Percentiles rank a stretch among this genome's conserved stretches.
phyloP scores from a whole-genome alignment of 257 asterid genomes.

The Petrea volubilis region DNA sequence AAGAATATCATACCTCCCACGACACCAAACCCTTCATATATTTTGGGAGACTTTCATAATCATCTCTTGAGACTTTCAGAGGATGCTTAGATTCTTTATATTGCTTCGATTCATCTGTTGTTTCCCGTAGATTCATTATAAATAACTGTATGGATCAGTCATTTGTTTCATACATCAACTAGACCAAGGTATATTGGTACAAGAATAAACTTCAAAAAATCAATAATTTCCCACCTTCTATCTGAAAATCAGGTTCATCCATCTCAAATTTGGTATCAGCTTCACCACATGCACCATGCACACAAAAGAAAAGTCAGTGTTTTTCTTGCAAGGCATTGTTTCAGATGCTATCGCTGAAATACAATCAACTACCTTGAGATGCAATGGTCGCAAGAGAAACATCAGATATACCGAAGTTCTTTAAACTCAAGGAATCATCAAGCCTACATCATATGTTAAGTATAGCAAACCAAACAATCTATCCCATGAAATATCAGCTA shows the following conservation, averaged over 20 bases:
- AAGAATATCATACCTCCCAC: conserved; percentile 69
- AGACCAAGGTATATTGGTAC: no score
- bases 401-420: conserved; percentile 81
- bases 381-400: conserved; percentile 84
- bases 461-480: conserved; percentile 12
- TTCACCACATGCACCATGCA: conserved; percentile 29
- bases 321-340: neutral
- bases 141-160: conserved; percentile 21
- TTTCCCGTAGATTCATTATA: conserved; percentile 31
- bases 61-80: conserved; percentile 53
- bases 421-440: conserved; percentile 74
- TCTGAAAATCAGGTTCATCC: conserved; percentile 37
- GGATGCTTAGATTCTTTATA: conserved; percentile 34
- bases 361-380: conserved; percentile 60
- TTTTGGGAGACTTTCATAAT: conserved; percentile 79
- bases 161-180: conserved; percentile 2
- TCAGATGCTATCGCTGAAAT: neutral
- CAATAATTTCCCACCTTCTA: conserved; percentile 35
- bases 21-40: conserved; percentile 70
- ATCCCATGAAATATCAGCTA: neutral
- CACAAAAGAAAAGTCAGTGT: conserved; percentile 4
- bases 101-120: conserved; percentile 24
- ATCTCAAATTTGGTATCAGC: conserved; percentile 37
- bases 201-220: neutral
- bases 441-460: conserved; percentile 59